Conservation (phyloP, 2,329 filamentous ascomycete genomes). For the Colletotrichum musae region DNA sequence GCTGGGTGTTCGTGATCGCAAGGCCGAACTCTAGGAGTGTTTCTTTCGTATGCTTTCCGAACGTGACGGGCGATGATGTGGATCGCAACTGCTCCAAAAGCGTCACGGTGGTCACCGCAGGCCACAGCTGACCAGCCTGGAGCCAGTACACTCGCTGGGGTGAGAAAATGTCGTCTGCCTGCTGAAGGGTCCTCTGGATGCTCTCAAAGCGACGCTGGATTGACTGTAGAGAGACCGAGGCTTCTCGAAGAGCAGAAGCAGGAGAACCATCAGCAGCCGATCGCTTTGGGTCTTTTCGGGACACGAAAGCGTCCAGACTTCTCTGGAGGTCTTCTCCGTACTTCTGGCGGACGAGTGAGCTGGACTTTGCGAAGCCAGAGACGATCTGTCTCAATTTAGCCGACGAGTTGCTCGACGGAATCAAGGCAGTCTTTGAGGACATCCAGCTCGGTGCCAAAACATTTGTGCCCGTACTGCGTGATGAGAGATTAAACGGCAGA, state of each 20-base stretch:
- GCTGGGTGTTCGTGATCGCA: slow-evolving; percentile 60
- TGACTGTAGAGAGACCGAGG: not conserved
- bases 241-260: slow-evolving; percentile 9
- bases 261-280: not conserved
- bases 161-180: slow-evolving; percentile 8
- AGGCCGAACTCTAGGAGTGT: slow-evolving; percentile 60
- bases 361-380: slow-evolving; percentile 45
- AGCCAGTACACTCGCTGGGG: slow-evolving; percentile 57
- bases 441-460: slow-evolving; percentile 38
- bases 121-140: slow-evolving; percentile 58
- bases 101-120: slow-evolving; percentile 56
- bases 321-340: slow-evolving; percentile 52
- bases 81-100: slow-evolving; percentile 64
- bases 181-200: slow-evolving; percentile 16
- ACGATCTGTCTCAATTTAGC: slow-evolving; percentile 51
- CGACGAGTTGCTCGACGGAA: slow-evolving; percentile 21
- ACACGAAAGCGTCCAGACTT: slow-evolving; percentile 48
- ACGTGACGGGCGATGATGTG: slow-evolving; percentile 42
- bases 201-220: slow-evolving; percentile 14
- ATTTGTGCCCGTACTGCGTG: slow-evolving; percentile 28
- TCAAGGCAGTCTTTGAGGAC: slow-evolving; percentile 22
- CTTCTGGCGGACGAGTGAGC: slow-evolving; percentile 51
- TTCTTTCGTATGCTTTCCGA: slow-evolving; percentile 55
- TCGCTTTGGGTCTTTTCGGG: slow-evolving; percentile 19
- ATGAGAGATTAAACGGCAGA: not conserved